Base-by-base conservation (phyloP, 345 rosid species). In the Hirschfeldia incana region DNA sequence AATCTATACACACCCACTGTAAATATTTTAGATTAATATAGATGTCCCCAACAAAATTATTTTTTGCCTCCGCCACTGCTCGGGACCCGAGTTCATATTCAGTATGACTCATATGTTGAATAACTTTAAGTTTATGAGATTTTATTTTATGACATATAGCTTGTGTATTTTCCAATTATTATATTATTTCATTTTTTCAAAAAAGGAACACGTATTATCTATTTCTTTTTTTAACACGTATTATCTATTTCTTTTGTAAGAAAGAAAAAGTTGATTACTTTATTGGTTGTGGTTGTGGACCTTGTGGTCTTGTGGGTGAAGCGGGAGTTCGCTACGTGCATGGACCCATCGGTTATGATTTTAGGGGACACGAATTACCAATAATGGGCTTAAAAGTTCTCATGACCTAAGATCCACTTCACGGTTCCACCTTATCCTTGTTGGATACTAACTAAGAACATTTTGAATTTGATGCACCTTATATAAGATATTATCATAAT, bases 311-410 rank as follows among this genome's bases (percentile, higher is more conserved):
- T 64, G 63, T 33, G 37, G 57, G 12, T 64, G 77, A 51, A 33
- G 34, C 77, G 70, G 33, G 77, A 13, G 78, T 57, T 55, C 13
- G 67, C 66, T 44, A 60, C 79, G 61, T 68, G 61, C 73, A 60
- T 68, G 79, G 79, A 44, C 74, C 74, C 79, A 68, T 68, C 34
- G 16, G 62, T 60, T 76, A 17, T 59, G 61, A 68, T 60, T 11
- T 29, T 29, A 60, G 74, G 74, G 69, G 62, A 76, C 74, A 76
- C 34, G 11, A 44, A 32, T 46, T 59, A 27, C 27, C 10, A 76
- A 69, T 76, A 76, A 76, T 69, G 69, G 68, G 80, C 53, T 76
- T 69, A 32, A 69, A 76, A 69, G 37, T 69, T 68, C 65, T n/a
- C 6, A 57, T 60, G 74, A 76, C 11, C 61, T 68, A 30, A 42